These are phyloP conservation scores for Collybiopsis luxurians DNA, from an alignment of 768 basidiomycete species.

Conservation along the genomic window DNA sequence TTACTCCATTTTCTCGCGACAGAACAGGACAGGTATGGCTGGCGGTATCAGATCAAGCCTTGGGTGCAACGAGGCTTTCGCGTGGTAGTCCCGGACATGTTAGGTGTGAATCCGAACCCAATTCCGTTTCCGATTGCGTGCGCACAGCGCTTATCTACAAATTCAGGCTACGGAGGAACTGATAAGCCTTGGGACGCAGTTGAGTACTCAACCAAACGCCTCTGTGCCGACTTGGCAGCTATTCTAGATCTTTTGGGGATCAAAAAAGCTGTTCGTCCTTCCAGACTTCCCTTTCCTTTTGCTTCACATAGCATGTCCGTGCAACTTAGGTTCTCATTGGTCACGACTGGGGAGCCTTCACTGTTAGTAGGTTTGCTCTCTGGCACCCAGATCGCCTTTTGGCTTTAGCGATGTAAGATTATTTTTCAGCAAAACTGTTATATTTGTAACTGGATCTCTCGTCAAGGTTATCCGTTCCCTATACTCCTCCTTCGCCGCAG, in stretches of 20 bases:
- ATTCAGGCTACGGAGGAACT: conserved; percentile 57
- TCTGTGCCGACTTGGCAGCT: conserved; percentile 62
- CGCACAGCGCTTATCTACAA: conserved; percentile 5
- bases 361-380: conserved; percentile 63
- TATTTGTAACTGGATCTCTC: background rate
- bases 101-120: conserved; percentile 14
- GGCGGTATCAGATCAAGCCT: conserved; percentile 70
- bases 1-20: background rate
- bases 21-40: conserved; percentile 54
- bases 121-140: conserved; percentile 22
- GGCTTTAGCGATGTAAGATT: conserved; percentile 58
- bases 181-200: conserved; percentile 55
- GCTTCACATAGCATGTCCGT: background rate
- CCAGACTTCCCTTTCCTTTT: background rate
- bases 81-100: conserved; percentile 59
- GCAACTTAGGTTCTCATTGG: conserved; percentile 60
- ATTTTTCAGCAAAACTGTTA: background rate
- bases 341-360: conserved; percentile 79
- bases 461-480: conserved; percentile 64
- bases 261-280: conserved; percentile 47
- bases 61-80: conserved; percentile 64
- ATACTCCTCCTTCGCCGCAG: conserved; percentile 50
- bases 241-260: conserved; percentile 58
- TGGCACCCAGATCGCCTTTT: conserved; percentile 66
- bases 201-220: conserved; percentile 57